These are phyloP conservation scores for sweet orange (Citrus sinensis) DNA, from an alignment of 345 rosid species.

Conservation along the genomic window DNA sequence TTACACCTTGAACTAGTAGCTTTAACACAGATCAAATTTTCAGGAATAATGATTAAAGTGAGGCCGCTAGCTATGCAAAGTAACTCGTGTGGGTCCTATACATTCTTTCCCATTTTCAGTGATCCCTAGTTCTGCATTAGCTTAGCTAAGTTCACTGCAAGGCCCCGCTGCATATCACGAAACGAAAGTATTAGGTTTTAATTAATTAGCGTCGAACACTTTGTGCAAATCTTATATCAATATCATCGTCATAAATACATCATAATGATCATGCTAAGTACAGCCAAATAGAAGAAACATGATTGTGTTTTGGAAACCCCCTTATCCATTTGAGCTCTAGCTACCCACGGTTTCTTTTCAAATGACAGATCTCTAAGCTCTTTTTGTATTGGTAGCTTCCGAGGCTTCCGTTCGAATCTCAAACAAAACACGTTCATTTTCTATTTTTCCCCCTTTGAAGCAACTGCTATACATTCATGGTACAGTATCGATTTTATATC, in stretches of 20 bases:
- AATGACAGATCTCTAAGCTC: not conserved
- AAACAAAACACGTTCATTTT: not conserved
- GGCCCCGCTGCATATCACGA: not conserved
- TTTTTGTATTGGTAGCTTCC: not conserved
- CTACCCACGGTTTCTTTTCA: not conserved
- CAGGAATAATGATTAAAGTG: constrained; percentile 34
- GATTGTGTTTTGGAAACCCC: not conserved
- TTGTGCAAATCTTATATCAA: not conserved
- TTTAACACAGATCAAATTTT: constrained; percentile 18
- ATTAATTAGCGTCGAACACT: not conserved
- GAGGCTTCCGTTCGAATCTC: not conserved
- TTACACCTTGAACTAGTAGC: constrained; percentile 17
- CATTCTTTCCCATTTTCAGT: constrained; percentile 2
- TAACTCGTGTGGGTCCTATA: constrained; percentile 8
- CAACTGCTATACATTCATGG: not conserved
- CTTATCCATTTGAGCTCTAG: not conserved
- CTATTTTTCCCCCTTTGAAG: not conserved
- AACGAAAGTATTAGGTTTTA: not conserved
- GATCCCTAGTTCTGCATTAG: constrained; percentile 10
- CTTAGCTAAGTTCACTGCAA: not conserved
- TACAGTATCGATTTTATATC: not conserved
- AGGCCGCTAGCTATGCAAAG: constrained; percentile 3
- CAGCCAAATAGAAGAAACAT: not conserved
- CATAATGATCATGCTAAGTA: not conserved
- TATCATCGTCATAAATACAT: constrained; percentile 13